These are phyloP conservation scores for Diaporthe citri DNA, from an alignment of 2,329 filamentous ascomycete species.

Conservation along the genomic window DNA sequence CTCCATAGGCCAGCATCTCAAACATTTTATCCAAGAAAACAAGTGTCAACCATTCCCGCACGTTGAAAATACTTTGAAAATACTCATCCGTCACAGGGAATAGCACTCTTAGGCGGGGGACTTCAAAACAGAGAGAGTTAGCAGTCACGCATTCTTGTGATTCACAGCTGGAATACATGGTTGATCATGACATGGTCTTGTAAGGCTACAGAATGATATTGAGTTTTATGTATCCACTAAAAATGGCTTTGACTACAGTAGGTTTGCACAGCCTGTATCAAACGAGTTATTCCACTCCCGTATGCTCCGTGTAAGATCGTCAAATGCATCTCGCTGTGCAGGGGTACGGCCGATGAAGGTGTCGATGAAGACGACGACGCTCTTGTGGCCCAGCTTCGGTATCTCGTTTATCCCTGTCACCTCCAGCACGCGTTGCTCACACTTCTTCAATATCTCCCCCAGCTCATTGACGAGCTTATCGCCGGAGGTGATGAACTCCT, in stretches of 20 bases:
- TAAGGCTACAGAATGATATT: neutral
- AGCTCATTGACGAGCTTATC: neutral
- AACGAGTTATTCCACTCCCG: neutral
- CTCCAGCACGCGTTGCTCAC: neutral
- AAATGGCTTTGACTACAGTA: neutral
- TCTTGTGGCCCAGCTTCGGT: constrained; percentile 2
- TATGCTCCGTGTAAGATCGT: neutral
- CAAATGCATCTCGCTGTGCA: neutral
- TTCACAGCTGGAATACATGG: too few species aligned
- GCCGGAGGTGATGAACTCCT: neutral
- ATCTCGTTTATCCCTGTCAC: neutral
- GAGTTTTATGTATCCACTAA: neutral
- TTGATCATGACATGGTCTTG: too few species aligned
- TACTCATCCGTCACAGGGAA: too few species aligned
- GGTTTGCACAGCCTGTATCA: neutral
- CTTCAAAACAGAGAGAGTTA: too few species aligned
- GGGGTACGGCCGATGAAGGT: constrained; percentile 7
- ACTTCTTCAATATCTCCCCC: neutral
- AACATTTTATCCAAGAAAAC: too few species aligned
- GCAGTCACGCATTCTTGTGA: neutral
- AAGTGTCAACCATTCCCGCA: too few species aligned
- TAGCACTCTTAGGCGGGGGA: too few species aligned
- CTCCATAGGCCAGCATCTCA: too few species aligned
- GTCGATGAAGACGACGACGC: constrained; percentile 3
- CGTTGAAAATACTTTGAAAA: too few species aligned